Conservation (phyloP, 192 early-diverging fungal genomes). For the Coemansia pectinata region DNA sequence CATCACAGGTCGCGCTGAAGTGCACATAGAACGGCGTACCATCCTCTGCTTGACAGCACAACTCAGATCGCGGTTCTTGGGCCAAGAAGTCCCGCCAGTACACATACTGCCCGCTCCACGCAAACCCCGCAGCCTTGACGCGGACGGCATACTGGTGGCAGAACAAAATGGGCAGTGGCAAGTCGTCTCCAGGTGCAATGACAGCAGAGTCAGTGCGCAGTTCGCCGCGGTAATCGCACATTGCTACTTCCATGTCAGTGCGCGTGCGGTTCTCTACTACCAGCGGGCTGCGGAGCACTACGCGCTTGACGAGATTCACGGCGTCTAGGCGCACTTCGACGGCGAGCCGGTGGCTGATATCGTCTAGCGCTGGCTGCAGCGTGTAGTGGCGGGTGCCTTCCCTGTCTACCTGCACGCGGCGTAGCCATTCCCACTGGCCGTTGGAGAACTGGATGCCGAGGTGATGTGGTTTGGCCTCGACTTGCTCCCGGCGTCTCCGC, state of each 20-base stretch:
- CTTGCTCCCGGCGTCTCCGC: slow-evolving; percentile 85
- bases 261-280: slow-evolving; percentile 82
- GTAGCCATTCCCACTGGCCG: slow-evolving; percentile 88
- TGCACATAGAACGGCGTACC: slow-evolving; percentile 46
- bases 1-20: slow-evolving; percentile 40
- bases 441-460: slow-evolving; percentile 84
- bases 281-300: slow-evolving; percentile 84
- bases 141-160: slow-evolving; percentile 78
- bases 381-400: slow-evolving; percentile 82
- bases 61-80: slow-evolving; percentile 46
- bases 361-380: slow-evolving; percentile 77
- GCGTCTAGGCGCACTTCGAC: slow-evolving; percentile 81
- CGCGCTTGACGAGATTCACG: slow-evolving; percentile 83
- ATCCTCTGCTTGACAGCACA: slow-evolving; percentile 56
- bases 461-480: slow-evolving; percentile 65
- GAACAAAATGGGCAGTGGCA: slow-evolving; percentile 81
- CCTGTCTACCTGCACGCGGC: slow-evolving; percentile 83
- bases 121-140: slow-evolving; percentile 78
- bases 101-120: slow-evolving; percentile 77
- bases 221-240: slow-evolving; percentile 71
- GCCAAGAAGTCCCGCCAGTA: slow-evolving; percentile 79
- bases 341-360: slow-evolving; percentile 78
- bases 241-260: slow-evolving; percentile 75
- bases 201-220: slow-evolving; percentile 32
- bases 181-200: slow-evolving; percentile 77